Conservation (phyloP, 176 grass and related monocot genomes). For the Phoenix roebelenii region DNA sequence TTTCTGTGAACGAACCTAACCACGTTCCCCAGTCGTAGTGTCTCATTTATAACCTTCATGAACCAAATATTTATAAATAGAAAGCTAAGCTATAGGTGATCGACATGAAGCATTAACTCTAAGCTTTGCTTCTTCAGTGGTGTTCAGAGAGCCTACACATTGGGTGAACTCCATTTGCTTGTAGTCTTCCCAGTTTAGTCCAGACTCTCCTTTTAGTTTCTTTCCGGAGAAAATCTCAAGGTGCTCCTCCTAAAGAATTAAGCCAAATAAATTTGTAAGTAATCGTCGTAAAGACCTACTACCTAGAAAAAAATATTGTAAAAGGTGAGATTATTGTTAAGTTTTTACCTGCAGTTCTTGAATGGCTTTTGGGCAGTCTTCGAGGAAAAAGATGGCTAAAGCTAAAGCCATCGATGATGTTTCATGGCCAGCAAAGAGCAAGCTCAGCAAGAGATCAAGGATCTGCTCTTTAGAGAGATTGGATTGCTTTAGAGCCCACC, state of each 20-base stretch:
- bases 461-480: slow-evolving; percentile 78
- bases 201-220: slow-evolving; percentile 35
- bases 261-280: background rate
- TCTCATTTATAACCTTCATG: slow-evolving; percentile 92
- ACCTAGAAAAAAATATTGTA: too few relatives aligned
- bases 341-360: slow-evolving; percentile 47
- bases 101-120: background rate
- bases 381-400: slow-evolving; percentile 79
- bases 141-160: slow-evolving; percentile 43
- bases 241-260: slow-evolving; percentile 66
- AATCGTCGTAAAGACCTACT: too few relatives aligned
- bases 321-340: background rate
- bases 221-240: slow-evolving; percentile 47
- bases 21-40: slow-evolving; percentile 78
- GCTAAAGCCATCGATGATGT: slow-evolving; percentile 85
- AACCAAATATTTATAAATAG: background rate
- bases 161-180: slow-evolving; percentile 96
- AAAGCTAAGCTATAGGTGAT: background rate
- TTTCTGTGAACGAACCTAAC: slow-evolving; percentile 94
- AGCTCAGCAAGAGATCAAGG: slow-evolving; percentile 74
- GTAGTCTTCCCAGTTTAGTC: slow-evolving; percentile 95
- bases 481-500: slow-evolving; percentile 65
- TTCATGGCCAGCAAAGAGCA: slow-evolving; percentile 91
- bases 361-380: slow-evolving; percentile 62
- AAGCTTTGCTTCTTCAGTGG: too few relatives aligned